Base-by-base conservation (phyloP, 2,329 filamentous ascomycete genomes). In the Cercospora sp. region DNA sequence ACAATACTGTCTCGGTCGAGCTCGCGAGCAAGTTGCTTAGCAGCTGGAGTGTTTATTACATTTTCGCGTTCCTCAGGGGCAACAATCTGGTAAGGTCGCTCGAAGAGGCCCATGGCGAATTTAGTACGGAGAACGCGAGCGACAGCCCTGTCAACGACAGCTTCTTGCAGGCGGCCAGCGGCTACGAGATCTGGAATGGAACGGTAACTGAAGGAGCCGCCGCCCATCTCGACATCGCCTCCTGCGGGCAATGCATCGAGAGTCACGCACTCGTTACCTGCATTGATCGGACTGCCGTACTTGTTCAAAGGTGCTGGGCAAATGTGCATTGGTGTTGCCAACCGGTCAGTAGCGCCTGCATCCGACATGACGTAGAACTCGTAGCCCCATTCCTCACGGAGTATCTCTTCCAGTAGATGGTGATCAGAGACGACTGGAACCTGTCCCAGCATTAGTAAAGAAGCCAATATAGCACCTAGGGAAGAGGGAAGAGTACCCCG, bases 191-290 rank as follows among this genome's bases (percentile, higher is more conserved):
- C 81, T 5, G 90, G 88, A 62, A 93, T 91, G 39, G 83, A 85
- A 70, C 87, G 83, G 75, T 88, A 90, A 75, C 88, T 92, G 81
- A 87, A 92, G 20, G 87, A 89, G 20, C 91, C 90, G 45, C 90
- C 90, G 12, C 90, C 90, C 90, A 92, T 92, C 74, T 93, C 91
- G 12, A 90, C 84, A 72, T 92, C 90, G 60, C 88, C 90, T 3
- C 91, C 90, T 4, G 90, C 88, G 0, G 87, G 87, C 4, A 93
- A 83, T 8, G 87, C 84, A 72, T 86, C 85, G 60, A 87, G 80
- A 0, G 88, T 89, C 26, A 92, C 84, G 2, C 89, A 87, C 64
- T 89, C 86, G 62, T 86, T 87, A 73, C 92, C 90, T 45, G 74
- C 72, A 5, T 72, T 72, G 51, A 90, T 84, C 0, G 87, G 87